A percentile compares a stretch with the other conserved stretches of the same genome.
Conservation (phyloP, 257 asterid genomes). For the Capsicum baccatum region DNA sequence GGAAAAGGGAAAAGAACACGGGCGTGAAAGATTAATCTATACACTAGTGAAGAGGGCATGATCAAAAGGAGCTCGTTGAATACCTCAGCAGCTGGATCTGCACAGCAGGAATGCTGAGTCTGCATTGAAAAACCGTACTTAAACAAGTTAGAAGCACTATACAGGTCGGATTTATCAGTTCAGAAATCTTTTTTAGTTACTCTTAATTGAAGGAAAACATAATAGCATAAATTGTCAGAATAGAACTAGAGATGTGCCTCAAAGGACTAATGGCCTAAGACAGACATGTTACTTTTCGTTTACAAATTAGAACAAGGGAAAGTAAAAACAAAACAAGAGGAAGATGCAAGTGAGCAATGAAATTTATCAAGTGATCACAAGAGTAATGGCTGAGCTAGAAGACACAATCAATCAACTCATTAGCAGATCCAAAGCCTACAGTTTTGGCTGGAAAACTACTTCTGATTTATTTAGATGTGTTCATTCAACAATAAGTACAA, state of each 20-base stretch:
- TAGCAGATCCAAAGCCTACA: neutral
- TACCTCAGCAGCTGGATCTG: conserved; percentile 81
- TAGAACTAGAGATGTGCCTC: conserved; percentile 1
- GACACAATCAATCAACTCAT: conserved; percentile 21
- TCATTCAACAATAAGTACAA: conserved; percentile 5
- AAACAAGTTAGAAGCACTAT: neutral
- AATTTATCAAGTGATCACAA: conserved; percentile 15
- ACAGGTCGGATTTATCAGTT: neutral
- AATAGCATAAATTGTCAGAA: conserved; percentile 13
- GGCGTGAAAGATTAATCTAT: neutral
- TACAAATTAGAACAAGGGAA: conserved; percentile 15
- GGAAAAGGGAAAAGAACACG: neutral
- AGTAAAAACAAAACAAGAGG: neutral
- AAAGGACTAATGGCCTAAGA: neutral
- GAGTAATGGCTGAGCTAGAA: conserved; percentile 5
- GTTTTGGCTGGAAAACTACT: neutral
- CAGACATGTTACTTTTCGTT: neutral
- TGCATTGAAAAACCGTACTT: conserved; percentile 41
- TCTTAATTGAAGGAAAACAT: conserved; percentile 13
- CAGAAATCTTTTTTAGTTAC: neutral
- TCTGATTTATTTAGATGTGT: conserved; percentile 1
- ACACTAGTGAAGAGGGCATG: conserved; percentile 15
- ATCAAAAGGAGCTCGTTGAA: conserved; percentile 12
- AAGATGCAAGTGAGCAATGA: conserved; percentile 2
- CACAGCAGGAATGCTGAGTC: conserved; percentile 73